phyloP scores from a whole-genome alignment of 768 basidiomycete species.

The Russula sp. region DNA sequence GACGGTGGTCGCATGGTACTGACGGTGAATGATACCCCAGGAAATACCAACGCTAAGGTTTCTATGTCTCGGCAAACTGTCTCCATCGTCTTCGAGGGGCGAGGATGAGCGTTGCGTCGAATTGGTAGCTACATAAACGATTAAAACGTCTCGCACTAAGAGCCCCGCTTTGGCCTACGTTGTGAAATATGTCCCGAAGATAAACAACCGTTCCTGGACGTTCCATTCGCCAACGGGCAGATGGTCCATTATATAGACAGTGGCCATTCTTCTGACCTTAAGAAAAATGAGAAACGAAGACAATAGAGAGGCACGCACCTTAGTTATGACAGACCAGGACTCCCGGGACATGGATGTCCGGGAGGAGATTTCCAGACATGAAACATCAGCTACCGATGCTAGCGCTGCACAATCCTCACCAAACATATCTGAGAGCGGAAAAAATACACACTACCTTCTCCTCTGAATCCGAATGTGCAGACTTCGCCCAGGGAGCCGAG shows the following conservation, averaged over 20 bases:
- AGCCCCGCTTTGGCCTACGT: slow-evolving; percentile 42
- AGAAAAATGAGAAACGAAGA: background rate
- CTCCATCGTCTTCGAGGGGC: slow-evolving; percentile 54
- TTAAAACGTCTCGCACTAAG: background rate
- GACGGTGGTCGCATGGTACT: slow-evolving; percentile 44
- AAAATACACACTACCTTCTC: slow-evolving; percentile 65
- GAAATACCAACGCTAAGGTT: slow-evolving; percentile 65
- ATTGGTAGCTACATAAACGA: slow-evolving; percentile 59
- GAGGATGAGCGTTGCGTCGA: slow-evolving; percentile 65
- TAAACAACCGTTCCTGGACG: slow-evolving; percentile 73
- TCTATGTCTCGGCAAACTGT: slow-evolving; percentile 68
- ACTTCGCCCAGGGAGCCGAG: slow-evolving; percentile 43
- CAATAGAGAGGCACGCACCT: slow-evolving; percentile 41
- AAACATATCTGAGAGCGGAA: background rate
- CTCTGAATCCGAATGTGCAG: slow-evolving; percentile 83
- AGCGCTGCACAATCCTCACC: slow-evolving; percentile 46
- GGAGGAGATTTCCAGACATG: slow-evolving; percentile 76
- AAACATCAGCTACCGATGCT: slow-evolving; percentile 75
- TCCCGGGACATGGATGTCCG: slow-evolving; percentile 56
- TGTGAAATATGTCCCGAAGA: slow-evolving; percentile 86
- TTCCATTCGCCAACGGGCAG: slow-evolving; percentile 70
- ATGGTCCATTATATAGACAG: slow-evolving; percentile 62
- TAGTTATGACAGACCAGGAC: slow-evolving; percentile 73
- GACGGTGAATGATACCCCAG: slow-evolving; percentile 61
- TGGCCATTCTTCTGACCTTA: slow-evolving; percentile 50